These are phyloP conservation scores for Monosporascus sp. DNA, from an alignment of 2,329 filamentous ascomycete species.

Conservation along the genomic window DNA sequence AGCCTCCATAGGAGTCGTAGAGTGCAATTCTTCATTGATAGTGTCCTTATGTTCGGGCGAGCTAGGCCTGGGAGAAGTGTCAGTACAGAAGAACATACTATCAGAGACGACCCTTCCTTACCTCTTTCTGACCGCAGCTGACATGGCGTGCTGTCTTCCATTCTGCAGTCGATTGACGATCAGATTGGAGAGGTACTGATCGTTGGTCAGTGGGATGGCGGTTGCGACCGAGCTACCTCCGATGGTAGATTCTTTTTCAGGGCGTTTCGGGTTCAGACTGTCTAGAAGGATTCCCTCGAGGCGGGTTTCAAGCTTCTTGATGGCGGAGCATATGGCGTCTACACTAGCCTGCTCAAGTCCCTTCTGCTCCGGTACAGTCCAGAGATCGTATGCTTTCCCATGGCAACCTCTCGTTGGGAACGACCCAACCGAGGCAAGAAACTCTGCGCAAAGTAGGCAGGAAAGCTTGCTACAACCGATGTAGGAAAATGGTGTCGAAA, in stretches of 20 bases:
- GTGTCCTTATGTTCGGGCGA: too few relatives aligned
- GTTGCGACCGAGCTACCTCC: neutral
- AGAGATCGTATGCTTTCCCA: neutral
- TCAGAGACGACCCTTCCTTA: neutral
- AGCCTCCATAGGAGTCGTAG: too few relatives aligned
- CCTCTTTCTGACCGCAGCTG: neutral
- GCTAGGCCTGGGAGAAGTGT: too few relatives aligned
- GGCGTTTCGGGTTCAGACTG: neutral
- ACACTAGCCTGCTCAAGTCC: neutral
- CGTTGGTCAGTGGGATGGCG: neutral
- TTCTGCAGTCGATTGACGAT: neutral
- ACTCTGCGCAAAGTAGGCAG: neutral
- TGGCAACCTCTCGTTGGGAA: neutral
- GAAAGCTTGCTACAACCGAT: neutral
- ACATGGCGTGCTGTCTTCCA: neutral
- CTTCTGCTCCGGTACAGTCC: neutral
- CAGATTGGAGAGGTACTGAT: neutral
- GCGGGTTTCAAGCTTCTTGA: neutral
- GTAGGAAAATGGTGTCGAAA: neutral
- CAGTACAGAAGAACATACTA: too few relatives aligned
- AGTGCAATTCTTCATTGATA: too few relatives aligned
- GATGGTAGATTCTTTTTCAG: neutral
- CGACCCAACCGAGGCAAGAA: neutral
- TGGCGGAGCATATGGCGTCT: neutral
- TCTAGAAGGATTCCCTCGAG: neutral